phyloP scores from a whole-genome alignment of 192 early-diverging fungal species.

The Mortierella antarctica region DNA sequence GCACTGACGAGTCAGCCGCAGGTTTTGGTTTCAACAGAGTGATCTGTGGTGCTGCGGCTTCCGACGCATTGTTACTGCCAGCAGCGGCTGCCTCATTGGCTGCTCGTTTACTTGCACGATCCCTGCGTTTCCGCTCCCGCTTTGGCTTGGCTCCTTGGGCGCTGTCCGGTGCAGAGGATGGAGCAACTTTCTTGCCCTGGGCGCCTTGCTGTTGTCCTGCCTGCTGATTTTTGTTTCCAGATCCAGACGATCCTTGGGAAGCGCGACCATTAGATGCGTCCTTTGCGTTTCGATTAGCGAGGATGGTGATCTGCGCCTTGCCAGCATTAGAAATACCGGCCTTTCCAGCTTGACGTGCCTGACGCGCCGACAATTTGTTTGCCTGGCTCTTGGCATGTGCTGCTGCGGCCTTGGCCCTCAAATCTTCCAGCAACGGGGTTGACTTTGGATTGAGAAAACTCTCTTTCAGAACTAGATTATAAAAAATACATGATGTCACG shows the following conservation, averaged over 20 bases:
- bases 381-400: constrained; percentile 60
- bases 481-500: neutral
- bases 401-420: constrained; percentile 79
- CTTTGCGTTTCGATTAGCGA: constrained; percentile 38
- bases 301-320: constrained; percentile 43
- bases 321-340: constrained; percentile 24
- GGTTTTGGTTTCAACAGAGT: constrained; percentile 36
- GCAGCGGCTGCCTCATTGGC: constrained; percentile 5
- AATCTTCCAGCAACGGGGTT: constrained; percentile 78
- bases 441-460: constrained; percentile 70
- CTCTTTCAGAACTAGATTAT: constrained; percentile 30
- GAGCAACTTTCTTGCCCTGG: constrained; percentile 1
- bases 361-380: constrained; percentile 34
- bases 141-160: constrained; percentile 29
- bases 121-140: constrained; percentile 37
- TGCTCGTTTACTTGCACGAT: constrained; percentile 32
- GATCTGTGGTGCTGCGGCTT: constrained; percentile 21
- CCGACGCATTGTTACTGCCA: neutral
- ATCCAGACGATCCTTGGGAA: neutral
- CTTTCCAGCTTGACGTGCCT: constrained; percentile 44
- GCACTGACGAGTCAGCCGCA: neutral
- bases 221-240: constrained; percentile 4
- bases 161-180: constrained; percentile 2
- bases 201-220: neutral
- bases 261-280: constrained; percentile 7